Conservation (phyloP, 2,329 filamentous ascomycete genomes). For the Pestalotiopsis sp. region DNA sequence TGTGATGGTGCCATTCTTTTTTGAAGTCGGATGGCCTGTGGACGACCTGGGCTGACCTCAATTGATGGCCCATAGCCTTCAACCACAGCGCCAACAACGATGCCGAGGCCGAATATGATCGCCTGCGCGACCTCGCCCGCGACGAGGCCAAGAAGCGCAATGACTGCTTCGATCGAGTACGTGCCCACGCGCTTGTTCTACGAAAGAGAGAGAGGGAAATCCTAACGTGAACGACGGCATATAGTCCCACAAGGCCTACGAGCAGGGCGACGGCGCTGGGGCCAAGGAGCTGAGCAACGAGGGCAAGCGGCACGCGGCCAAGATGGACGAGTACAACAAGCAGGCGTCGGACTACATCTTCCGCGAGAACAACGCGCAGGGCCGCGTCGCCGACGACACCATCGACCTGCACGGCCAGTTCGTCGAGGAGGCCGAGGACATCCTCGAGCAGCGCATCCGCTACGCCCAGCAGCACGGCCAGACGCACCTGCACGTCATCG, state of each 20-base stretch:
- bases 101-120: constrained; percentile 87
- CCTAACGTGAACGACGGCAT: constrained; percentile 4
- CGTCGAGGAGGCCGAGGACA: constrained; percentile 91
- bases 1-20: no score
- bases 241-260: constrained; percentile 78
- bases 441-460: constrained; percentile 82
- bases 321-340: constrained; percentile 87
- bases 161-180: constrained; percentile 74
- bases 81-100: constrained; percentile 69
- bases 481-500: constrained; percentile 88
- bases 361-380: constrained; percentile 85
- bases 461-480: constrained; percentile 75
- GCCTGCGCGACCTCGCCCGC: constrained; percentile 80
- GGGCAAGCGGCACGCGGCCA: constrained; percentile 76
- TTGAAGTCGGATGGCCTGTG: background rate
- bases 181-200: constrained; percentile 22
- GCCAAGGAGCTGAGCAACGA: constrained; percentile 85
- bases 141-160: constrained; percentile 79
- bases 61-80: constrained; percentile 62
- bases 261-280: constrained; percentile 76
- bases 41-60: background rate
- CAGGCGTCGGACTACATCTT: constrained; percentile 95
- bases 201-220: background rate
- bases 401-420: constrained; percentile 95
- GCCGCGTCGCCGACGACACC: constrained; percentile 75